Percentiles rank a stretch among this genome's conserved stretches.
Evolutionary conservation across 192 early-diverging fungal genomes (phyloP).

Genomic region (Mortierella claussenii): DNA sequence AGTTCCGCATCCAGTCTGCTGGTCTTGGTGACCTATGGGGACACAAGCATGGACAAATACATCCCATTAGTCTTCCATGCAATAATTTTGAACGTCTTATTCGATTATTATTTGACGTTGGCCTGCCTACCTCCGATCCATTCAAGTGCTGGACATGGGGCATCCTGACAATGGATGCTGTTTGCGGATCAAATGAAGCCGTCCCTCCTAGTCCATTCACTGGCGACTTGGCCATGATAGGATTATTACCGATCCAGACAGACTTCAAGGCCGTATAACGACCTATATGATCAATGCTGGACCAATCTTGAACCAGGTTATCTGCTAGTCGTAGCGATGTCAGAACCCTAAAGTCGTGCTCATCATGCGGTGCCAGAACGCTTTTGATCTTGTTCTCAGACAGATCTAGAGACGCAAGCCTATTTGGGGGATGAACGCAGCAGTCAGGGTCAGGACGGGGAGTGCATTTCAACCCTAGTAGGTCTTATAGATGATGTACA

Average conservation of each 20-base stretch:
- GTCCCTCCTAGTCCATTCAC: neutral
- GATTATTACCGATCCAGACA: constrained; percentile 59
- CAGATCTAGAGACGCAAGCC: constrained; percentile 56
- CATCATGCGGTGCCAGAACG: constrained; percentile 21
- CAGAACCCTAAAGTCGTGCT: constrained; percentile 44
- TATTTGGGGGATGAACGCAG: too few relatives aligned
- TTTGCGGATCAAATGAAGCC: neutral
- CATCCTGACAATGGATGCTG: constrained; percentile 56
- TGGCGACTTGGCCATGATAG: constrained; percentile 17
- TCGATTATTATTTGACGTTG: neutral
- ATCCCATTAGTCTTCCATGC: neutral
- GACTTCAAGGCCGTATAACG: constrained; percentile 43
- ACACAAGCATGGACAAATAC: neutral
- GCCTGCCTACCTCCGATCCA: constrained; percentile 58
- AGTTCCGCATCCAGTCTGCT: constrained; percentile 60
- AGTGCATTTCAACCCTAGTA: too few relatives aligned
- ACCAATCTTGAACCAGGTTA: constrained; percentile 56
- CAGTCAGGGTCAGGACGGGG: too few relatives aligned
- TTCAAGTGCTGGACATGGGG: constrained; percentile 52
- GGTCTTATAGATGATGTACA: constrained; percentile 24
- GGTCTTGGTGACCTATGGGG: constrained; percentile 46
- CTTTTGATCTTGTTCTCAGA: constrained; percentile 55
- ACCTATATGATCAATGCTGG: constrained; percentile 57
- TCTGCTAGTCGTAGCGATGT: constrained; percentile 53
- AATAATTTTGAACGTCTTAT: neutral